phyloP scores from a whole-genome alignment of 495 filamentous ascomycete species.

The Astrothelium macrocarpum region DNA sequence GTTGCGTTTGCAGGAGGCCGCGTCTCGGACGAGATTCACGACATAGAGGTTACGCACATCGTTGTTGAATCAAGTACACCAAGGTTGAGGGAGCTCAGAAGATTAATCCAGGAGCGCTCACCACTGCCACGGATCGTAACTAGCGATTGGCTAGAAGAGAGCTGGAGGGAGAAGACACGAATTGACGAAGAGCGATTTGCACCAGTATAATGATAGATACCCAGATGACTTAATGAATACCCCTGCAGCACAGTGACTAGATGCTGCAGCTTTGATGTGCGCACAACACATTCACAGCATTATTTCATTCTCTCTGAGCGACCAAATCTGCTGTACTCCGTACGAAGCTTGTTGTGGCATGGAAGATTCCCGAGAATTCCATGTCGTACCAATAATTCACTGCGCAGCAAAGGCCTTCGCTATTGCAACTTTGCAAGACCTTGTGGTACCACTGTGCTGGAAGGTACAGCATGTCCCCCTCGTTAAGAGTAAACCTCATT shows the following conservation, averaged over 20 bases:
- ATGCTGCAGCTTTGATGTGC: background rate
- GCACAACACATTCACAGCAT: too few species aligned
- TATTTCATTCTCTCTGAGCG: too few species aligned
- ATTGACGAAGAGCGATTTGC: constrained; percentile 63
- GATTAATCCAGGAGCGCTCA: constrained; percentile 26
- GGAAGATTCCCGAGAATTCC: constrained; percentile 27
- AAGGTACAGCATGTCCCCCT: constrained; percentile 75
- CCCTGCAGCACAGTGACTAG: background rate
- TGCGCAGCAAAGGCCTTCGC: constrained; percentile 58
- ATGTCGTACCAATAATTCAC: constrained; percentile 68
- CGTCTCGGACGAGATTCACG: constrained; percentile 38
- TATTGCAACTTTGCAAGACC: constrained; percentile 53
- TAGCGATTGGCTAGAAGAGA: constrained; percentile 63
- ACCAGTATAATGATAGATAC: background rate
- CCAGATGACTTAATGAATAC: background rate
- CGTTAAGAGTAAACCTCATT: constrained; percentile 49
- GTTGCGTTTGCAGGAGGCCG: constrained; percentile 56
- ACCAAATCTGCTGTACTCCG: constrained; percentile 9
- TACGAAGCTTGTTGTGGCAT: constrained; percentile 15
- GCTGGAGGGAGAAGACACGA: constrained; percentile 67
- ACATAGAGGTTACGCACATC: constrained; percentile 54
- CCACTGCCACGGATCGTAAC: constrained; percentile 63
- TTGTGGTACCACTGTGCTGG: constrained; percentile 59
- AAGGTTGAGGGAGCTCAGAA: constrained; percentile 37
- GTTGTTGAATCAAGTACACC: constrained; percentile 38